Base-by-base conservation (phyloP, 306 rosid genomes). In the Castanea mollissima region DNA sequence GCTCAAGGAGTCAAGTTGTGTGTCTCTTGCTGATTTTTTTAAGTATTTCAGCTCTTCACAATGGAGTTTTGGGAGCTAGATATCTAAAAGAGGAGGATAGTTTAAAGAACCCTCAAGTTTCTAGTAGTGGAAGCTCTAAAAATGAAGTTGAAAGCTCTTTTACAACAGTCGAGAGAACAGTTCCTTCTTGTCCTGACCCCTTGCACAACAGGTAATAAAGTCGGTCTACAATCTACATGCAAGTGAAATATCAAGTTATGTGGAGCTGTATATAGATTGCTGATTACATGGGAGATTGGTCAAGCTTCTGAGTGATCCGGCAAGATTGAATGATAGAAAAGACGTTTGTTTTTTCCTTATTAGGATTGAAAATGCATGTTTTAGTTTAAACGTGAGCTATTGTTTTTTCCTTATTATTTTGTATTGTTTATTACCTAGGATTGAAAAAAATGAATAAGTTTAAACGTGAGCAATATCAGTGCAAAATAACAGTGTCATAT, bases 151-250 rank as follows among this genome's bases (percentile, higher is more conserved):
- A 72, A 78, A 85, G 83, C 44, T 75, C 80, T 82, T 88, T 80
- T 32, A 74, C 83, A 8, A 34, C 88, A 21, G 57, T 57, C 56
- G 74, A 89, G n/a, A 89, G 97, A 85, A 51, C 75, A 83, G 95
- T 91, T 35, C 97, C 97, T 9, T 91, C 93, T 78, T 74, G 90
- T 83, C 97, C 97, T 65, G 95, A 91, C 64, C 97, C 93, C 18
- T 83, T 93, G 73, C 98, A 93, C 86, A 91, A 93, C 86, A 90
- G 90, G 88, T 93, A 84, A 84, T 49, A 3, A 12, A 49, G 54
- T 49, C 54, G 16, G 54, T 80, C 76, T 64, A 54, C 79, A 55
- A 69, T 80, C 76, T 64, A 54, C 79, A 55, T 63, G 20, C 70
- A 5, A 54, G 16, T 29, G 69, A 63, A 16, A 16, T 3, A 31